Evolutionary conservation across 768 basidiomycete species (phyloP).

Genomic region (Artomyces pyxidatus): DNA sequence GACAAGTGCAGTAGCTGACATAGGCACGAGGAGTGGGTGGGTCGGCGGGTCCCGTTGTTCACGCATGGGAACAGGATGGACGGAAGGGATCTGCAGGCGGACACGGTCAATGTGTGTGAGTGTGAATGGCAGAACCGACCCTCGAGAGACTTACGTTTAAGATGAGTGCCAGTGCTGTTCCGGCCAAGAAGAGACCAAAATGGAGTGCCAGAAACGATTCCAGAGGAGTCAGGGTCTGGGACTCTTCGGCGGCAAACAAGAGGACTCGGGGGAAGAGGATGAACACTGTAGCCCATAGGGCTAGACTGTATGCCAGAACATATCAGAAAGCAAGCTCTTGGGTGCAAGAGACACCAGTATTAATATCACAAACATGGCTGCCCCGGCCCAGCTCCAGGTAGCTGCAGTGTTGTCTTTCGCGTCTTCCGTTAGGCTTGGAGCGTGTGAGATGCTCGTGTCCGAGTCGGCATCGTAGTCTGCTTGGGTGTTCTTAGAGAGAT

Average conservation of each 20-base stretch:
- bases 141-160: slow-evolving; percentile 37
- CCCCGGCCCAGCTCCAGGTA: slow-evolving; percentile 12
- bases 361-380: slow-evolving; percentile 9
- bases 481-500: slow-evolving; percentile 21
- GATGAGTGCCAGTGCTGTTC: slow-evolving; percentile 47
- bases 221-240: slow-evolving; percentile 50
- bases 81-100: slow-evolving; percentile 36
- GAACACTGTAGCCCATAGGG: slow-evolving; percentile 19
- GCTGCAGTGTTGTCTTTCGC: slow-evolving; percentile 5
- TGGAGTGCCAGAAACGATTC: slow-evolving; percentile 66
- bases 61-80: slow-evolving; percentile 25
- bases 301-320: slow-evolving; percentile 13
- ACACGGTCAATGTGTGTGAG: too few species aligned
- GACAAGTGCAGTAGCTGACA: slow-evolving; percentile 44
- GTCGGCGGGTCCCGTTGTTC: slow-evolving; percentile 18
- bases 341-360: slow-evolving; percentile 1
- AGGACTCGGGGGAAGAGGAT: slow-evolving; percentile 55
- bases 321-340: not conserved
- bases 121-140: not conserved
- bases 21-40: slow-evolving; percentile 60
- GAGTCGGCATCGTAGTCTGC: not conserved
- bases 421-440: not conserved
- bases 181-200: slow-evolving; percentile 52
- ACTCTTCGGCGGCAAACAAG: slow-evolving; percentile 41
- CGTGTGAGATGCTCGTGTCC: not conserved